These are phyloP conservation scores for bread wheat (Triticum aestivum) DNA, from an alignment of 176 grass and related monocot genomes.

Conservation along the genomic window IWGSC_CS_RefSeq_v2.1 NC_057794.1:195103981-195104480, in stretches of 20 bases:
- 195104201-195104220: constrained; percentile 89
- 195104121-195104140: constrained; percentile 81
- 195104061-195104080: constrained; percentile 86
- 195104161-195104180: constrained; percentile 84
- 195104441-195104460: constrained; percentile 59
- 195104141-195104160: constrained; percentile 75
- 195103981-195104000: constrained; percentile 88
- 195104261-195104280: constrained; percentile 95
- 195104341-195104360: constrained; percentile 69
- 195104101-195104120: constrained; percentile 75
- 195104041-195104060: constrained; percentile 87
- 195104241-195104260: constrained; percentile 85
- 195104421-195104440: constrained; percentile 67
- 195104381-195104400: constrained; percentile 51
- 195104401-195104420: constrained; percentile 37
- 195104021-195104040: constrained; percentile 88
- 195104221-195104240: constrained; percentile 70
- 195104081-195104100: constrained; percentile 83
- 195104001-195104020: constrained; percentile 68
- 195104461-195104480: constrained; percentile 58
- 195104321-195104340: constrained; percentile 83
- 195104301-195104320: constrained; percentile 63
- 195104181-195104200: constrained; percentile 83
- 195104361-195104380: constrained; percentile 56
- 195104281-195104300: constrained; percentile 66